These are phyloP conservation scores for Calocera viscosa DNA, from an alignment of 768 basidiomycete genomes.

Conservation along the genomic window DNA sequence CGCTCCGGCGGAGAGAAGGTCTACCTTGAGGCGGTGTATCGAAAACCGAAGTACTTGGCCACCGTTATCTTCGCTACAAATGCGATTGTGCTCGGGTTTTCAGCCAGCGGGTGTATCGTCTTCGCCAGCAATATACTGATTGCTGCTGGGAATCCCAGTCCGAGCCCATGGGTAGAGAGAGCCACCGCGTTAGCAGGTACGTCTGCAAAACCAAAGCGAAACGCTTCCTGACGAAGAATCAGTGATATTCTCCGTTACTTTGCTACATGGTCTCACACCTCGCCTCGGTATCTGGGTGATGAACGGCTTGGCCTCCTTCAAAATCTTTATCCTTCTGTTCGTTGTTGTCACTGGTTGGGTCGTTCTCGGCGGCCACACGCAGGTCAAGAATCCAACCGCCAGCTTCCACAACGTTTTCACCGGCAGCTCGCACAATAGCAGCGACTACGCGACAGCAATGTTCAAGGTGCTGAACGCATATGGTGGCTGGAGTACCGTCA, in stretches of 20 bases:
- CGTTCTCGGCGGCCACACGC: constrained; percentile 46
- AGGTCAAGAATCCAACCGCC: constrained; percentile 40
- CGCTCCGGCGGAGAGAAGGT: constrained; percentile 53
- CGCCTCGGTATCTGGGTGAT: constrained; percentile 39
- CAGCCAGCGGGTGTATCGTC: constrained; percentile 38
- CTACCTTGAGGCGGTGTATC: constrained; percentile 46
- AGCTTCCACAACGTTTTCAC: constrained; percentile 49
- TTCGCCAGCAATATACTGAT: constrained; percentile 36
- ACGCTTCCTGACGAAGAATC: background rate
- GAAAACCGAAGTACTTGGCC: constrained; percentile 35
- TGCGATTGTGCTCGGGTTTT: constrained; percentile 36
- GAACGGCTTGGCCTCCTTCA: constrained; percentile 27
- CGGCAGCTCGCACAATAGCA: constrained; percentile 43
- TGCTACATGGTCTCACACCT: constrained; percentile 43
- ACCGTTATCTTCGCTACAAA: constrained; percentile 40
- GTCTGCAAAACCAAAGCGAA: constrained; percentile 15
- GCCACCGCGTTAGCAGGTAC: constrained; percentile 47
- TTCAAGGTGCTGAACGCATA: constrained; percentile 45
- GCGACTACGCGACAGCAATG: constrained; percentile 47
- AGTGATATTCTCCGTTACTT: constrained; percentile 42
- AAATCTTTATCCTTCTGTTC: constrained; percentile 13
- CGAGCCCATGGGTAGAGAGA: constrained; percentile 40
- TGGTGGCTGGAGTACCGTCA: constrained; percentile 44
- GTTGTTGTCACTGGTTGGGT: constrained; percentile 34
- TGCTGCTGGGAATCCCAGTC: constrained; percentile 29